Evolutionary conservation across 345 rosid species (phyloP).

Genomic region (Eucalyptus brandiana): DNA sequence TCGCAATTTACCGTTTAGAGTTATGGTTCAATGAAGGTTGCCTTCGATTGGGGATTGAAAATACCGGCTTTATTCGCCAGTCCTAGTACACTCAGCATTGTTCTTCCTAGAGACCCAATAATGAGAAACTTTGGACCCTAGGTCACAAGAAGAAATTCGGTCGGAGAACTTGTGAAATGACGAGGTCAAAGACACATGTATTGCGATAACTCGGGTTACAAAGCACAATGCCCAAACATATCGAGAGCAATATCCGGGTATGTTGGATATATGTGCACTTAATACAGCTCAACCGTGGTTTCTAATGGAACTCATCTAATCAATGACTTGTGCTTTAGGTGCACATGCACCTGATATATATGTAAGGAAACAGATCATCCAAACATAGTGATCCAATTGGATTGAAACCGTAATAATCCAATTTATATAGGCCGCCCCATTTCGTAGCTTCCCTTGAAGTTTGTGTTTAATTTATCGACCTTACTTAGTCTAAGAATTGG

Average conservation of each 20-base stretch:
- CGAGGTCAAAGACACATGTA: background rate
- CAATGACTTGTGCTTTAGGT: background rate
- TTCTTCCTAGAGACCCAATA: background rate
- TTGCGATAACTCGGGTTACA: background rate
- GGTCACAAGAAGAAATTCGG: background rate
- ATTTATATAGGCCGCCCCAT: no score
- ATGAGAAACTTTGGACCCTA: background rate
- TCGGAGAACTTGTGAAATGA: background rate
- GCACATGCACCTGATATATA: background rate
- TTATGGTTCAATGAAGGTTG: no score
- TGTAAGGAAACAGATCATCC: background rate
- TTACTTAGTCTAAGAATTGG: no score
- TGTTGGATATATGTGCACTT: background rate
- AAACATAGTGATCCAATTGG: no score
- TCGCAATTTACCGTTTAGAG: no score
- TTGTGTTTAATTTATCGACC: no score
- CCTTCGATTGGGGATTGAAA: background rate
- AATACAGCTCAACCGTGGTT: no score
- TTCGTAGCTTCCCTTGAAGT: no score
- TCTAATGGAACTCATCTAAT: background rate
- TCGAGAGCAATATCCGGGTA: background rate
- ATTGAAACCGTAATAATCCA: no score
- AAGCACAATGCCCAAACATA: background rate
- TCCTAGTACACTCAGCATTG: background rate
- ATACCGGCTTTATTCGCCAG: background rate